phyloP scores from a whole-genome alignment of 179 eudicot species.

The Carnegiea gigantea region DNA sequence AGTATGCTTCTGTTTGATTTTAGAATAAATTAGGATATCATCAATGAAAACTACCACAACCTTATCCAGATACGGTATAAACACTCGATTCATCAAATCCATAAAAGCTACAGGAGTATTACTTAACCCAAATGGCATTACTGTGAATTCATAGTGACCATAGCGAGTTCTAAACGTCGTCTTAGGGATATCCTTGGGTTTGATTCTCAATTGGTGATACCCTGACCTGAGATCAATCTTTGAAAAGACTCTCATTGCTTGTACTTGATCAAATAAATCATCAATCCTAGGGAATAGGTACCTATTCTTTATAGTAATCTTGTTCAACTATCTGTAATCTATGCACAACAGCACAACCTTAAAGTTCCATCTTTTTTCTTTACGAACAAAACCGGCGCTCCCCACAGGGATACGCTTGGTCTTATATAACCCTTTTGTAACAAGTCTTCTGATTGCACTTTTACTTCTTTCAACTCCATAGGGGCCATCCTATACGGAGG shows the following conservation, averaged over 20 bases:
- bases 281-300: too few species aligned
- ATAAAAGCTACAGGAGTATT: neutral
- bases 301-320: too few species aligned
- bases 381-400: too few species aligned
- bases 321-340: too few species aligned
- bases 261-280: neutral
- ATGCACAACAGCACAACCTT: too few species aligned
- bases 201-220: neutral
- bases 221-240: neutral
- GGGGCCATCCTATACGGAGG: too few species aligned
- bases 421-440: too few species aligned
- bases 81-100: neutral
- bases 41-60: neutral
- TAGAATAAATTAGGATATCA: neutral
- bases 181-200: neutral
- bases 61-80: neutral
- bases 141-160: neutral
- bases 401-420: too few species aligned
- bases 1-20: neutral
- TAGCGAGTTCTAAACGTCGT: neutral
- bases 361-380: too few species aligned
- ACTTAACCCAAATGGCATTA: neutral
- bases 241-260: neutral
- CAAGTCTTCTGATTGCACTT: too few species aligned
- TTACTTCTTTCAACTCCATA: too few species aligned